Base-by-base conservation (phyloP, 2,329 filamentous ascomycete genomes). In the Fusarium chuoi region DNA sequence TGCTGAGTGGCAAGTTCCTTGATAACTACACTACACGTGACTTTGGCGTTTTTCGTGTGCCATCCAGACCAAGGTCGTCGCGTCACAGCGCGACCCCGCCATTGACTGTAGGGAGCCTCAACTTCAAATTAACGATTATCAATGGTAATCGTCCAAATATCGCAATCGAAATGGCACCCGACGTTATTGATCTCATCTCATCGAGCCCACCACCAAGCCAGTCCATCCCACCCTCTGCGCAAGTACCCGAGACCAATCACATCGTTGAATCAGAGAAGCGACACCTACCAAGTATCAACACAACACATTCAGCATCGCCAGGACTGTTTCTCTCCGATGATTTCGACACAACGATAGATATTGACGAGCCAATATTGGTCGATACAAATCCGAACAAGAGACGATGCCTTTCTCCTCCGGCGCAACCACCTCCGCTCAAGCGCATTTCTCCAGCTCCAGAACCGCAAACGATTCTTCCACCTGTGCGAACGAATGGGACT, bases 311-410 rank as follows among this genome's bases (percentile, higher is more conserved):
- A 20, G 36, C 26, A 33, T 33, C 62, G 10, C 22, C 70, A 3
- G 72, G 71, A 18, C 33, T 73, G 6, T 73, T 78, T 38, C 62
- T 78, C n/a, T 78, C 77, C 14, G 77, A 78, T 28, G 85, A 87
- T 48, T 85, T 85, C 55, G 84, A 87, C 46, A 81, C 79, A 13
- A 85, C 82, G 2, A 78, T 82, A 9, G 81, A 84, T 14, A 65
- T 85, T 5, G 81, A 83, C 13, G 79, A 81, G 13, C 74, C 62
- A 68, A 78, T 54, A 58, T 45, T 71, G 55, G 46, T 39, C 11
- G 74, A 78, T 15, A 33, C 66, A 6, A 64, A 73, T 7, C 78
- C 78, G 9, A 77, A 77, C 9, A 82, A 81, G 52, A 84, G 78
- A 62, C 74, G 79, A 18, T 75, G 77, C 35, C 67, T 80, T 7